Conservation (phyloP, 257 asterid genomes). For the Nicotiana sylvestris region DNA sequence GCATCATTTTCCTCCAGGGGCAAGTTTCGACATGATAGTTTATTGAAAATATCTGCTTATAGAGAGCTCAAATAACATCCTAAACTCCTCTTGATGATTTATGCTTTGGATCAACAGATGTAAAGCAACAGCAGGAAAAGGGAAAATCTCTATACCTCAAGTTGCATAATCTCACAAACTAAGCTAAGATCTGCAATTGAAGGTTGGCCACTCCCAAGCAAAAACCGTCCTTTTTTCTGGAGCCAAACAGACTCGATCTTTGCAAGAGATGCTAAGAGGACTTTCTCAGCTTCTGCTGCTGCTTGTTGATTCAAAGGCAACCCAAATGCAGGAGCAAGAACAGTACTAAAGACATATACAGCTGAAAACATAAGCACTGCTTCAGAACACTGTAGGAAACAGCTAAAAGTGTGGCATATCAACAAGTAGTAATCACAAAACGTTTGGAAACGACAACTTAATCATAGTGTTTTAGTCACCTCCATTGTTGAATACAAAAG, state of each 20-base stretch:
- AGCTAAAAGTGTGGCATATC: neutral
- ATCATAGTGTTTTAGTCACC: neutral
- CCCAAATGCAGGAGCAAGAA: conserved; percentile 69
- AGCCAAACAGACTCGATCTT: conserved; percentile 76
- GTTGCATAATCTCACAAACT: conserved; percentile 88
- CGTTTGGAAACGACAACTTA: neutral
- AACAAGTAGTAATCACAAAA: neutral
- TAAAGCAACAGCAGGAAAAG: neutral
- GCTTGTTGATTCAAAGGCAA: conserved; percentile 50
- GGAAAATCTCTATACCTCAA: conserved; percentile 48
- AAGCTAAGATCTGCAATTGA: conserved; percentile 89
- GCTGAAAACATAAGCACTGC: conserved; percentile 35
- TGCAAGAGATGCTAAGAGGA: conserved; percentile 56
- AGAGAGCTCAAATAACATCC: neutral
- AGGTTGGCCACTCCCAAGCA: conserved; percentile 71
- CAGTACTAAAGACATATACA: conserved; percentile 37
- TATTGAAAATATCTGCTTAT: neutral
- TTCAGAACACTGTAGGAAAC: conserved; percentile 17
- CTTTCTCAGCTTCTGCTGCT: conserved; percentile 62
- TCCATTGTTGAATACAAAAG: neutral
- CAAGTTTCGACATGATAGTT: neutral
- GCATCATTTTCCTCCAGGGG: neutral
- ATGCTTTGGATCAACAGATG: neutral
- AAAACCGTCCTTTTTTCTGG: conserved; percentile 57
- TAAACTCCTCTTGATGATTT: neutral